Conservation (phyloP, 371 early-diverging fungal genomes). For the Mucor irregularis region DNA sequence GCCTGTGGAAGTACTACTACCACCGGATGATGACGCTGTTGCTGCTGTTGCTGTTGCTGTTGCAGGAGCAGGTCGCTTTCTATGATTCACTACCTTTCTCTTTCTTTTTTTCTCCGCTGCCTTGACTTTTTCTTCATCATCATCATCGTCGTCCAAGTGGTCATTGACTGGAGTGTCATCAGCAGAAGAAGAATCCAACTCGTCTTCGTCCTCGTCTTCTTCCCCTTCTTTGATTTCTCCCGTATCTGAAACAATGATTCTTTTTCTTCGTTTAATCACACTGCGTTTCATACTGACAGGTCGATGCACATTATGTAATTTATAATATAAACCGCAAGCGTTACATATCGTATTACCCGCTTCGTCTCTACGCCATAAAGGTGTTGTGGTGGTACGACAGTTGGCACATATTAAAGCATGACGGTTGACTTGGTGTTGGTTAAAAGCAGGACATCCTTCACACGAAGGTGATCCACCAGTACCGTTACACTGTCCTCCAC, state of each 20-base stretch:
- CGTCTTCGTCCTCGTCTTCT: slow-evolving; percentile 3
- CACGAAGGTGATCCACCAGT: slow-evolving; percentile 75
- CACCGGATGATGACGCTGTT: no score
- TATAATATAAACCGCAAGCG: slow-evolving; percentile 87
- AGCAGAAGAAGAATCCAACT: slow-evolving; percentile 10
- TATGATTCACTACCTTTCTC: background rate
- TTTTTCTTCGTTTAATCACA: slow-evolving; percentile 82
- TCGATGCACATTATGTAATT: slow-evolving; percentile 75
- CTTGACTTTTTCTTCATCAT: slow-evolving; percentile 21
- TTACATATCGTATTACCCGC: slow-evolving; percentile 81
- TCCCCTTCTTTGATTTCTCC: background rate
- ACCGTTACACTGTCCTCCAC: slow-evolving; percentile 80
- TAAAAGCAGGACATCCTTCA: slow-evolving; percentile 78
- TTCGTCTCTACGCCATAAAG: slow-evolving; percentile 87
- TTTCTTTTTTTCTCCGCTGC: slow-evolving; percentile 5
- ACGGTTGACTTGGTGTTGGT: slow-evolving; percentile 65
- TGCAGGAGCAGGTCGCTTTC: background rate
- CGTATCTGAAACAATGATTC: slow-evolving; percentile 49
- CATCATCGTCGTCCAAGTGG: slow-evolving; percentile 19
- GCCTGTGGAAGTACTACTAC: no score
- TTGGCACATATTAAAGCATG: slow-evolving; percentile 72
- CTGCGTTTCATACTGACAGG: slow-evolving; percentile 82
- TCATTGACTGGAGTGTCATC: no score
- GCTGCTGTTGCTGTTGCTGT: background rate
- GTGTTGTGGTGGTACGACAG: slow-evolving; percentile 82